Evolutionary conservation across 805 yeast species (phyloP).

Genomic region (Wickerhamiella kazuoi): DNA sequence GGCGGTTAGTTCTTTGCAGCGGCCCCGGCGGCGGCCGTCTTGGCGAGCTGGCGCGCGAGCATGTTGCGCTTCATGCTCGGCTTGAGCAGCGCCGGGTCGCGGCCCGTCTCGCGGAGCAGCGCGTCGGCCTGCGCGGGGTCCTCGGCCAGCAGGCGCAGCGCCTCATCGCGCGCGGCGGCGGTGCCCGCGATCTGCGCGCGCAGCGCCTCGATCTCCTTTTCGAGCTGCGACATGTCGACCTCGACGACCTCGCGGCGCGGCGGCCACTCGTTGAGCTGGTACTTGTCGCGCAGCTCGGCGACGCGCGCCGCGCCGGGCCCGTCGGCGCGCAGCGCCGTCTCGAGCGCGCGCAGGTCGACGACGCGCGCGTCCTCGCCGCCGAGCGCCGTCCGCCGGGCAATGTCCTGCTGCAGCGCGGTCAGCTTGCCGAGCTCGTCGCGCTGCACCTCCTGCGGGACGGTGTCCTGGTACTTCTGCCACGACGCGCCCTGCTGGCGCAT

Average conservation of each 20-base stretch:
- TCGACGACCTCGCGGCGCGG: constrained; percentile 25
- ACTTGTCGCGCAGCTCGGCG: constrained; percentile 26
- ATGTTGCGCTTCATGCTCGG: constrained; percentile 50
- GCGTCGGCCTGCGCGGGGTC: constrained; percentile 23
- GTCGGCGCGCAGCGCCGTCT: constrained; percentile 13
- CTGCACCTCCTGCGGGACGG: constrained; percentile 50
- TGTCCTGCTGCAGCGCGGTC: constrained; percentile 25
- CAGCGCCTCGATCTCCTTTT: constrained; percentile 23
- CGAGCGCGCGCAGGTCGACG: constrained; percentile 11
- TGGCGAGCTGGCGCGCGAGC: constrained; percentile 16
- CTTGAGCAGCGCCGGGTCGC: constrained; percentile 27
- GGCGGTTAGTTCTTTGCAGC: no score
- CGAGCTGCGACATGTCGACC: constrained; percentile 26
- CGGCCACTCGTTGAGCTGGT: constrained; percentile 32
- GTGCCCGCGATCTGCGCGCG: constrained; percentile 12
- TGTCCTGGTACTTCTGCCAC: constrained; percentile 58
- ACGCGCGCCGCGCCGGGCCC: constrained; percentile 22
- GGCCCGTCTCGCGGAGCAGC: constrained; percentile 24
- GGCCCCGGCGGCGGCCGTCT: background rate
- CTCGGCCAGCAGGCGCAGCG: constrained; percentile 17
- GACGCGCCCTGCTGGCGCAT: constrained; percentile 80
- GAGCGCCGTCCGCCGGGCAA: constrained; percentile 13
- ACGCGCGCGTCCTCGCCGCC: constrained; percentile 13
- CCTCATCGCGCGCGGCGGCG: constrained; percentile 10
- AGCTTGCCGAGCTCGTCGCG: constrained; percentile 47